Evolutionary conservation across 805 yeast species (phyloP), one percentile per base, ranked within the genome.

Genomic region (Candida qinlingensis): DNA sequence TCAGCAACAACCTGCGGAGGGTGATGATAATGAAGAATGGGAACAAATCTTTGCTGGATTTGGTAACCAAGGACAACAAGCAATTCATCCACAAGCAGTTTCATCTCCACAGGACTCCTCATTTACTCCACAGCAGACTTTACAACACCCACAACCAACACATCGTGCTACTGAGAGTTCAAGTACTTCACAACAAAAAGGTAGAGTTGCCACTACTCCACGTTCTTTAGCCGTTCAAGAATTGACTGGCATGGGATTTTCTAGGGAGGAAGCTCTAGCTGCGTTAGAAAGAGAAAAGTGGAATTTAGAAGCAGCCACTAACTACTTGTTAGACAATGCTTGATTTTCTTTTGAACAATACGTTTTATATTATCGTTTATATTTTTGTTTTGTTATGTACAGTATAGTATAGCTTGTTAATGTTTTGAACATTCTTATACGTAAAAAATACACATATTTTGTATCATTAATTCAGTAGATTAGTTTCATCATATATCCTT

Each of bases 31-130:
- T 31, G 96, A 88, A 59, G 97, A 90, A 64, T 90, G 97, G 97
- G 96, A 90, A 60, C 91, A 88, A 68, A 76, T 90, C 28, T 90
- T 90, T 70, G 92, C 95, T 4, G 96, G 95, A 0, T 86, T 87
- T 63, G 91, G 92, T 13, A 85, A 84, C 54, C 73, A 65, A 54
- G 68, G 65, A 36, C 46, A 57, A 12, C 51, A 50, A 37, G 34
- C 34, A 31, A 19, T 19, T 19, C 55, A 11, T 37, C 60, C 60
- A 30, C 57, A 54, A 38, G 38, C 54, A 10, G 26, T 27, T 9
- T 29, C 40, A 6, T 6, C 36, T 19, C 49, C 31, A 28, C 54
- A 57, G 40, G 38, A 46, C 3, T 44, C 45, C 7, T 41, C 47
- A 27, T 43, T 41, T 56, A 41, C 54, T 19, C 28, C 51, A 28